These are phyloP conservation scores for Backusella luteola DNA, from an alignment of 192 early-diverging fungal genomes.

Conservation along the genomic window DNA sequence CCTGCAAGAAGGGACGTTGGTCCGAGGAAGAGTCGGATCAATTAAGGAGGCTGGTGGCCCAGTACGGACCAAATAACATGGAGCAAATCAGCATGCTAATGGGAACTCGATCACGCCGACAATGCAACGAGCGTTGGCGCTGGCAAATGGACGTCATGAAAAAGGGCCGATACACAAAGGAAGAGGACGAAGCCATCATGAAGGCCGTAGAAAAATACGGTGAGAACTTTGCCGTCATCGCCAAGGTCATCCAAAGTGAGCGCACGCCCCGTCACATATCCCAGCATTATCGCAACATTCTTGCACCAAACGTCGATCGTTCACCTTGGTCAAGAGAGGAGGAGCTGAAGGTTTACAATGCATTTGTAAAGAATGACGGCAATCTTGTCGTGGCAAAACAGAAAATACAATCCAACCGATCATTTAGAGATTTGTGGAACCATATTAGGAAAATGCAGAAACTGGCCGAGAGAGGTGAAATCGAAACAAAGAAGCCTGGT, in stretches of 20 bases:
- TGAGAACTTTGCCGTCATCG: conserved; percentile 21
- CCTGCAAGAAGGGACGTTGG: background rate
- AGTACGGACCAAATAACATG: background rate
- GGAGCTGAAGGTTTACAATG: background rate
- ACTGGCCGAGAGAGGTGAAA: background rate
- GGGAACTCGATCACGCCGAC: background rate
- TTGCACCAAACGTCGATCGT: conserved; percentile 21
- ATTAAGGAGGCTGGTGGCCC: background rate
- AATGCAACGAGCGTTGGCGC: conserved; percentile 15
- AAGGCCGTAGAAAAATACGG: conserved; percentile 14
- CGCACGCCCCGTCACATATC: conserved; percentile 27
- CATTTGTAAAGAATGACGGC: background rate
- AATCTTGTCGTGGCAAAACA: conserved; percentile 11
- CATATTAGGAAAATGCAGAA: background rate
- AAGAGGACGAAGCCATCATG: conserved; percentile 20
- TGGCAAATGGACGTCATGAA: conserved; percentile 2
- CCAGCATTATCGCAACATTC: conserved; percentile 22
- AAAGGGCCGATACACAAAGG: conserved; percentile 16
- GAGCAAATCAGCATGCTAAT: background rate
- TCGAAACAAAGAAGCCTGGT: too few relatives aligned
- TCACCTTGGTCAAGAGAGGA: conserved; percentile 23
- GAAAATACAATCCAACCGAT: background rate
- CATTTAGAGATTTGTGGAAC: conserved; percentile 30
- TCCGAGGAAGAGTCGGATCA: conserved; percentile 9
- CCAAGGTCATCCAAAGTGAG: conserved; percentile 1